Conservation (phyloP, 2,329 filamentous ascomycete species). For the Aaosphaeria pasadenensis region DNA sequence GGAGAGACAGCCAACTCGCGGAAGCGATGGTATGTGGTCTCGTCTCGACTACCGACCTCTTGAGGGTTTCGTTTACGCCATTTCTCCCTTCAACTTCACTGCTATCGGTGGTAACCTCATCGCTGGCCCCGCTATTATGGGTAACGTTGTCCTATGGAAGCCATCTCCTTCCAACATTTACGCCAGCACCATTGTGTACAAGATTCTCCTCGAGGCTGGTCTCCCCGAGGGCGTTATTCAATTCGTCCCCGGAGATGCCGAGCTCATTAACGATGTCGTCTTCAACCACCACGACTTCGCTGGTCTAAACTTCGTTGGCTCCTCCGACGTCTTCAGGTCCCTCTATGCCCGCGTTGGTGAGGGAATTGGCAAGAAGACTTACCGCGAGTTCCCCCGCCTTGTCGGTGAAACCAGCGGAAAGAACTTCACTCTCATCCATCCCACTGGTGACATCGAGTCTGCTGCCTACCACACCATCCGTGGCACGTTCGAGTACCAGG, state of each 20-base stretch:
- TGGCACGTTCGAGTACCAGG: slow-evolving; percentile 86
- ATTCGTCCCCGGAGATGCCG: slow-evolving; percentile 86
- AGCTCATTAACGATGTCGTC: slow-evolving; percentile 74
- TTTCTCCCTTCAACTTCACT: slow-evolving; percentile 94
- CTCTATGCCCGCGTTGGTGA: slow-evolving; percentile 85
- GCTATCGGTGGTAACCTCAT: slow-evolving; percentile 86
- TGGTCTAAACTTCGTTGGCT: slow-evolving; percentile 89
- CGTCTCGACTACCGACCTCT: slow-evolving; percentile 82
- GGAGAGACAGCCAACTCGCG: slow-evolving; percentile 79
- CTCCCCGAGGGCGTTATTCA: slow-evolving; percentile 85
- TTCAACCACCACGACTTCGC: slow-evolving; percentile 78
- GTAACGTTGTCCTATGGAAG: slow-evolving; percentile 95
- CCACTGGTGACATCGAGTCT: slow-evolving; percentile 72
- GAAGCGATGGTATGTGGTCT: slow-evolving; percentile 79
- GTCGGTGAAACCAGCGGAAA: slow-evolving; percentile 91
- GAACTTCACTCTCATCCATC: slow-evolving; percentile 86
- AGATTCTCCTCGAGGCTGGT: slow-evolving; percentile 88
- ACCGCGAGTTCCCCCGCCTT: slow-evolving; percentile 80
- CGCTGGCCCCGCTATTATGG: slow-evolving; percentile 78
- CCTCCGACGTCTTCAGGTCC: slow-evolving; percentile 84
- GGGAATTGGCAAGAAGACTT: slow-evolving; percentile 77
- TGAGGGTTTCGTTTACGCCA: slow-evolving; percentile 90
- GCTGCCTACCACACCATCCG: slow-evolving; percentile 80
- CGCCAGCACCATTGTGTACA: slow-evolving; percentile 82
- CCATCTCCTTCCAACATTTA: slow-evolving; percentile 81